phyloP scores from a whole-genome alignment of 257 asterid species.

The Oldenlandia corymbosa region DNA sequence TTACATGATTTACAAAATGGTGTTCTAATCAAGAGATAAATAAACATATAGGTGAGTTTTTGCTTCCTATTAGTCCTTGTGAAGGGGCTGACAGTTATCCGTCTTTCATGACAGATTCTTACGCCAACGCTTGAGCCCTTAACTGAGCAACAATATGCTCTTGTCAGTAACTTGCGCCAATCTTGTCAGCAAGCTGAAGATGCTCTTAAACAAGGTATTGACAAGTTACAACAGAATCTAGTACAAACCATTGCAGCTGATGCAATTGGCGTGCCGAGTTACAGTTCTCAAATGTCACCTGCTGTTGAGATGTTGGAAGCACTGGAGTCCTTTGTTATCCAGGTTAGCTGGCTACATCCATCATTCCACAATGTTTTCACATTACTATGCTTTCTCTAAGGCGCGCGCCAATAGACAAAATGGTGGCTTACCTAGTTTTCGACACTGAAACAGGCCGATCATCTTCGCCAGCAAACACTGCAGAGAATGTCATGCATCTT shows the following conservation, averaged over 20 bases:
- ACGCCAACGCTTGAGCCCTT: conserved; percentile 67
- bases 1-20: neutral
- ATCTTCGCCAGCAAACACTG: conserved; percentile 84
- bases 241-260: conserved; percentile 57
- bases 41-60: neutral
- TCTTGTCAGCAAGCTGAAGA: conserved; percentile 94
- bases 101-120: conserved; percentile 40
- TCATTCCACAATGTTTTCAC: neutral
- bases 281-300: conserved; percentile 47
- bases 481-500: conserved; percentile 68
- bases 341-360: conserved; percentile 38
- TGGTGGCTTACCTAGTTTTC: neutral
- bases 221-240: conserved; percentile 78
- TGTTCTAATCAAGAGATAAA: neutral
- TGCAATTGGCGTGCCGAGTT: conserved; percentile 43
- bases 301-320: conserved; percentile 66
- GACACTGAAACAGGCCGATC: conserved; percentile 87
- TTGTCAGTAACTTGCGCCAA: conserved; percentile 47
- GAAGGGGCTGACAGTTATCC: neutral
- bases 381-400: too few relatives aligned
- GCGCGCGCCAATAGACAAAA: too few relatives aligned
- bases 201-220: conserved; percentile 87
- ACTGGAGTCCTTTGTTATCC: conserved; percentile 60
- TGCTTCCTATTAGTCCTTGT: neutral
- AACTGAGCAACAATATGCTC: conserved; percentile 50